These are phyloP conservation scores for Dactylonectria macrodidyma DNA, from an alignment of 2,329 filamentous ascomycete species.

Conservation along the genomic window DNA sequence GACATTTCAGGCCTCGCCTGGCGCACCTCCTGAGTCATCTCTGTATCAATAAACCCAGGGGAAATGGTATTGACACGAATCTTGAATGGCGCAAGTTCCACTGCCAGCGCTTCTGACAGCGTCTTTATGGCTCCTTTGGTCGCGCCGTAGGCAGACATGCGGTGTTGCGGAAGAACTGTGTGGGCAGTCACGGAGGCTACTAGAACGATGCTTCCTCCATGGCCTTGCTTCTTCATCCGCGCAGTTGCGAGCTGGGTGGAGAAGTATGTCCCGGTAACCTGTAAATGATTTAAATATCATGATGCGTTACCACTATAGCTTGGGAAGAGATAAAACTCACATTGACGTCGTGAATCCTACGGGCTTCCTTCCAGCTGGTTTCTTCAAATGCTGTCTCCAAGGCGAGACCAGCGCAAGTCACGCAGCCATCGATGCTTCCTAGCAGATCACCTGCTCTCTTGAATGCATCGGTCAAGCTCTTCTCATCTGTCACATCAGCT, in stretches of 20 bases:
- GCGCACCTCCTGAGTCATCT: conserved; percentile 53
- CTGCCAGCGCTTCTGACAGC: conserved; percentile 56
- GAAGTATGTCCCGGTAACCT: conserved; percentile 61
- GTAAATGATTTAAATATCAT: neutral
- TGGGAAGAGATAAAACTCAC: conserved; percentile 43
- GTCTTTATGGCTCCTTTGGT: conserved; percentile 59
- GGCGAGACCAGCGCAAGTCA: conserved; percentile 57
- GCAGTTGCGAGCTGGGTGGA: conserved; percentile 56
- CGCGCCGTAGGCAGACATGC: conserved; percentile 58
- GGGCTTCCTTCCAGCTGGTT: conserved; percentile 60
- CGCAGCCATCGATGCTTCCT: conserved; percentile 49
- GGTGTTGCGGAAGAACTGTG: conserved; percentile 40
- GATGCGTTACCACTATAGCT: too few relatives aligned
- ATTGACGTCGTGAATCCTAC: conserved; percentile 58
- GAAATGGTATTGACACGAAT: conserved; percentile 58
- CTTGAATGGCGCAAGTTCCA: conserved; percentile 54
- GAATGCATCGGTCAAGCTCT: conserved; percentile 48
- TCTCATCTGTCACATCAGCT: conserved; percentile 51
- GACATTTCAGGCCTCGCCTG: conserved; percentile 44
- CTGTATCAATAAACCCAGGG: conserved; percentile 55
- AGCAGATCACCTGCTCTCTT: conserved; percentile 43
- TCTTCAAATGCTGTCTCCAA: conserved; percentile 62
- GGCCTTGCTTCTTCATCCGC: conserved; percentile 57
- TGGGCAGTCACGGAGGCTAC: conserved; percentile 45
- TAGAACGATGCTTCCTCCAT: conserved; percentile 56